phyloP scores from a whole-genome alignment of 2,329 filamentous ascomycete genomes.

The Fusarium sp. region DNA sequence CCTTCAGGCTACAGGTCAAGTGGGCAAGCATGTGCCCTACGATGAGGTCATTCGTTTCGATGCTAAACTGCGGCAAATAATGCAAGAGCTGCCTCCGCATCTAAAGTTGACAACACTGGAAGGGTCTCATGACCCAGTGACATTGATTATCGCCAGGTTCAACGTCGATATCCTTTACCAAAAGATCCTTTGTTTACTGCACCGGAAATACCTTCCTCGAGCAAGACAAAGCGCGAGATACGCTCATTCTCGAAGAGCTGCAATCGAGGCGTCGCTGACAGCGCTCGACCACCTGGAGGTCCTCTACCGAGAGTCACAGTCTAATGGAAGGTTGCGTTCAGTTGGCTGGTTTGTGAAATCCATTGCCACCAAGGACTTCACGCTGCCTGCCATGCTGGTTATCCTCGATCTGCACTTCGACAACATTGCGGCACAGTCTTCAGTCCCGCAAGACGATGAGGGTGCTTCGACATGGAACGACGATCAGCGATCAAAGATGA shows the following conservation, averaged over 20 bases:
- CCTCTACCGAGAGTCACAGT: slow-evolving; percentile 78
- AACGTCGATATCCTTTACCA: slow-evolving; percentile 87
- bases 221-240: slow-evolving; percentile 84
- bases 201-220: slow-evolving; percentile 85
- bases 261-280: slow-evolving; percentile 87
- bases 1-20: slow-evolving; percentile 70
- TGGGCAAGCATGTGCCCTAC: slow-evolving; percentile 67
- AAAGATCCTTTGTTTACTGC: slow-evolving; percentile 88
- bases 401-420: slow-evolving; percentile 84
- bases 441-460: slow-evolving; percentile 54
- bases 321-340: slow-evolving; percentile 75
- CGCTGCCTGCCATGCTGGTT: slow-evolving; percentile 86
- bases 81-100: slow-evolving; percentile 79
- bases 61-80: slow-evolving; percentile 68
- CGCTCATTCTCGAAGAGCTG: slow-evolving; percentile 82
- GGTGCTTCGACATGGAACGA: slow-evolving; percentile 66
- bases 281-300: slow-evolving; percentile 82
- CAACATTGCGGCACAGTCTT: slow-evolving; percentile 59
- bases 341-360: slow-evolving; percentile 84
- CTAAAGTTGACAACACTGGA: slow-evolving; percentile 80
- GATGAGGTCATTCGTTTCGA: slow-evolving; percentile 74
- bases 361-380: slow-evolving; percentile 84
- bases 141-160: slow-evolving; percentile 86
- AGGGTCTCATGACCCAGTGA: slow-evolving; percentile 81
- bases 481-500: slow-evolving; percentile 77